Percentiles rank a stretch among this genome's conserved stretches.
Conservation (phyloP, 805 yeast species). For the Nakazawaea molendinolei region DNA sequence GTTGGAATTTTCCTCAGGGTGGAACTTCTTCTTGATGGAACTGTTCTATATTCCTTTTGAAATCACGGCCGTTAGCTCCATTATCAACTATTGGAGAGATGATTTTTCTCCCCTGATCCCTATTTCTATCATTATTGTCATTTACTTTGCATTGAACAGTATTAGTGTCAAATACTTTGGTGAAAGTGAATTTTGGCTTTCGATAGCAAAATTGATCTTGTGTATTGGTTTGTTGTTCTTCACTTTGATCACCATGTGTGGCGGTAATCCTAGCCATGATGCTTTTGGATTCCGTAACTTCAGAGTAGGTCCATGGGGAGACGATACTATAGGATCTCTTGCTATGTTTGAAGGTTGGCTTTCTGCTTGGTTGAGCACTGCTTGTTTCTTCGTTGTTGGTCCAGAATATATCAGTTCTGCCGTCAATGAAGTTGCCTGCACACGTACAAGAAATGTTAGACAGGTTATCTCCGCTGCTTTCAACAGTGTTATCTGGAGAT, state of each 20-base stretch:
- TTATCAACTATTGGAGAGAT: constrained; percentile 46
- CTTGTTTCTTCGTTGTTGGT: constrained; percentile 34
- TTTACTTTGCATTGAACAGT: constrained; percentile 35
- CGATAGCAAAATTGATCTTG: constrained; percentile 39
- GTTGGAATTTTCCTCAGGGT: constrained; percentile 27
- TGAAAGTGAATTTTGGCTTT: constrained; percentile 41
- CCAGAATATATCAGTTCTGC: constrained; percentile 39
- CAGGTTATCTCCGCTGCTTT: constrained; percentile 32
- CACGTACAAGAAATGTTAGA: constrained; percentile 28
- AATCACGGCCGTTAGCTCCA: constrained; percentile 42
- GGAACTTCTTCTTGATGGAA: constrained; percentile 36
- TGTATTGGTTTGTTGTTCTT: constrained; percentile 42
- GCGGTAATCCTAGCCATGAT: constrained; percentile 47
- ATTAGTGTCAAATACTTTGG: constrained; percentile 45
- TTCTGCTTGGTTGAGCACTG: constrained; percentile 28
- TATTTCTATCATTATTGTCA: constrained; percentile 33
- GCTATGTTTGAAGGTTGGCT: constrained; percentile 38
- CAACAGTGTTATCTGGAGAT: constrained; percentile 35
- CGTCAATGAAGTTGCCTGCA: constrained; percentile 31
- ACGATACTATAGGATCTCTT: constrained; percentile 29
- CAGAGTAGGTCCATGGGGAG: constrained; percentile 34
- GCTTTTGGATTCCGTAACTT: constrained; percentile 44
- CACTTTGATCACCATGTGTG: constrained; percentile 48
- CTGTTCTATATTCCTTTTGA: constrained; percentile 42
- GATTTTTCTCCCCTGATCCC: constrained; percentile 44